Percentiles rank a stretch among this genome's conserved stretches.
Conservation (phyloP, 345 rosid genomes). For the Gossypium turneri region DNA sequence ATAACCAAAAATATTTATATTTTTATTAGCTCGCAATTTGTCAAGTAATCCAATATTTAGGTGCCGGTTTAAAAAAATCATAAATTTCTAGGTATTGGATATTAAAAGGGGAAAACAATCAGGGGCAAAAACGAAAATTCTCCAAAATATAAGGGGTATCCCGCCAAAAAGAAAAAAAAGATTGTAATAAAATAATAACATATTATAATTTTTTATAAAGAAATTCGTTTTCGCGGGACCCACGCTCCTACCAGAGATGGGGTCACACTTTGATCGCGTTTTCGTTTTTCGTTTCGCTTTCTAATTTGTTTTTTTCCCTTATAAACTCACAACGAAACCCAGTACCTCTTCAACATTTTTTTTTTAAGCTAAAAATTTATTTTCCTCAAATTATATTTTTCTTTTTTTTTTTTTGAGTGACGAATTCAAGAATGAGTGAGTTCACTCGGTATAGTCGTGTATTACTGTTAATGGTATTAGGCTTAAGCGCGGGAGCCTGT, state of each 20-base stretch:
- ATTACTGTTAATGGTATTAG: slow-evolving; percentile 9
- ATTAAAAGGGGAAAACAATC: neutral
- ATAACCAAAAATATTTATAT: too few species aligned
- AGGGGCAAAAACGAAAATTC: neutral
- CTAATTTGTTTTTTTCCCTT: too few species aligned
- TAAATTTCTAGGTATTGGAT: neutral
- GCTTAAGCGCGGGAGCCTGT: slow-evolving; percentile 21
- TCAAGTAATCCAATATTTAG: too few species aligned
- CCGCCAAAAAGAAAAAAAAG: neutral
- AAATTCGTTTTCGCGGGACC: neutral
- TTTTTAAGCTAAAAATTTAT: neutral
- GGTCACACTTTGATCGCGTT: neutral
- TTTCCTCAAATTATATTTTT: neutral
- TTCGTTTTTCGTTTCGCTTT: neutral
- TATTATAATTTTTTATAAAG: too few species aligned
- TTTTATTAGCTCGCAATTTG: too few species aligned
- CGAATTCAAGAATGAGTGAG: slow-evolving; percentile 9
- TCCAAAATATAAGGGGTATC: neutral
- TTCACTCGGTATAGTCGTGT: neutral
- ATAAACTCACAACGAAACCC: neutral
- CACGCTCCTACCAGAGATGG: neutral
- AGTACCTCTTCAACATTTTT: neutral
- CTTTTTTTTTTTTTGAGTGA: too few species aligned
- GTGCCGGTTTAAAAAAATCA: too few species aligned
- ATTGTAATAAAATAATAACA: neutral